Conservation (phyloP, 805 yeast genomes). For the Kodamaea leandrae region DNA sequence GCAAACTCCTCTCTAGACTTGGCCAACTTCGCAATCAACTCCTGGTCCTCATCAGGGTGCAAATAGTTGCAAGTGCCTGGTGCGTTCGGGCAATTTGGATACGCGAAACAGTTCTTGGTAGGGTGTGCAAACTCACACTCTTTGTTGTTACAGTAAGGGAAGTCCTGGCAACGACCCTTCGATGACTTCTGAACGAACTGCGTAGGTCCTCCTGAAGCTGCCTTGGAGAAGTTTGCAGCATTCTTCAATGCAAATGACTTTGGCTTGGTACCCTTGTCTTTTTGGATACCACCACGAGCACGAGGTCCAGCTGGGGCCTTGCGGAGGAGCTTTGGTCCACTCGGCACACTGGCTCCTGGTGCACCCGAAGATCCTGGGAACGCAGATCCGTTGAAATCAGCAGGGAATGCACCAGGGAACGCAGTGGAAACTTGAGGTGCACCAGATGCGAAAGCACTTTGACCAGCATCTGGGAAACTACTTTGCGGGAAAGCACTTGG, state of each 20-base stretch:
- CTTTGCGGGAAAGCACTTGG: not conserved
- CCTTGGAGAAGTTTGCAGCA: slow-evolving; percentile 41
- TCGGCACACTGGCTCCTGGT: slow-evolving; percentile 8
- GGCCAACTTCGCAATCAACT: slow-evolving; percentile 64
- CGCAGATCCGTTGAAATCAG: slow-evolving; percentile 8
- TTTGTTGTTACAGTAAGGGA: slow-evolving; percentile 68
- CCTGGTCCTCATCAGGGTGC: slow-evolving; percentile 85
- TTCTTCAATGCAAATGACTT: slow-evolving; percentile 38
- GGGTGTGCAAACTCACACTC: slow-evolving; percentile 81
- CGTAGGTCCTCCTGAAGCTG: slow-evolving; percentile 26
- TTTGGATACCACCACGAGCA: slow-evolving; percentile 23
- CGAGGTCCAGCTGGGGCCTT: slow-evolving; percentile 4
- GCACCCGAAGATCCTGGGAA: slow-evolving; percentile 4
- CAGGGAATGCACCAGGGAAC: slow-evolving; percentile 8
- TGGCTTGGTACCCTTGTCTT: slow-evolving; percentile 13
- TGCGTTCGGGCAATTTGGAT: slow-evolving; percentile 73
- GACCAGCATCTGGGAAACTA: too few species aligned
- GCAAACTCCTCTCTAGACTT: slow-evolving; percentile 51
- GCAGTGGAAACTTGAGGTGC: slow-evolving; percentile 1
- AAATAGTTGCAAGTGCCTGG: slow-evolving; percentile 80
- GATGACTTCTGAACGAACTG: slow-evolving; percentile 46
- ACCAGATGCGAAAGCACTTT: not conserved
- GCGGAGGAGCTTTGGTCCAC: slow-evolving; percentile 13
- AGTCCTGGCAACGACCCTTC: slow-evolving; percentile 64
- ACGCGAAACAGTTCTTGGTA: slow-evolving; percentile 67